Percentiles rank a stretch among this genome's conserved stretches.
Evolutionary conservation across 169 alveolate genomes (phyloP).

Genomic region (Ichthyophthirius multifiliis): DNA sequence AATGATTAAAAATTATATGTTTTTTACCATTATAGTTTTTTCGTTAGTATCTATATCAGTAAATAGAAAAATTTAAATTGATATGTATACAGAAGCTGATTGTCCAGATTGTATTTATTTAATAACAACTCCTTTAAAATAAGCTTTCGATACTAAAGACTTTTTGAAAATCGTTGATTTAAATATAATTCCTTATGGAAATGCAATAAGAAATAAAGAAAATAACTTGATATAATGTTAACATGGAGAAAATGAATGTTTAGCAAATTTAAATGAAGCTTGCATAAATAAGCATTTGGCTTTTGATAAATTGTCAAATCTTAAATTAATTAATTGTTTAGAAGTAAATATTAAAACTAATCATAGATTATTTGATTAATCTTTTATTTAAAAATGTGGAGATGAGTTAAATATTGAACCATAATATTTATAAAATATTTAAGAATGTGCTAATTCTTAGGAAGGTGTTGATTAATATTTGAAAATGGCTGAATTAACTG

Average conservation of each 20-base stretch:
- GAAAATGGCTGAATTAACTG: constrained; percentile 50
- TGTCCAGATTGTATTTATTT: constrained; percentile 64
- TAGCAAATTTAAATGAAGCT: constrained; percentile 55
- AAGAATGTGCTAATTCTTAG: constrained; percentile 27
- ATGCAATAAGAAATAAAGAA: constrained; percentile 47
- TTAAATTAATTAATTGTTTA: background rate
- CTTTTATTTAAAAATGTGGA: background rate
- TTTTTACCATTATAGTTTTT: too few species aligned
- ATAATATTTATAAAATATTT: background rate
- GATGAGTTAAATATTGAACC: background rate
- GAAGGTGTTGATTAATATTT: constrained; percentile 40
- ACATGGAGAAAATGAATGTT: constrained; percentile 61
- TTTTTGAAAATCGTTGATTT: constrained; percentile 46
- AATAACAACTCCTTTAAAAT: constrained; percentile 39
- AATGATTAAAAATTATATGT: too few species aligned
- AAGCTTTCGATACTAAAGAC: constrained; percentile 25
- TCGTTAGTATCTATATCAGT: too few species aligned
- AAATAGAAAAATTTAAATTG: background rate
- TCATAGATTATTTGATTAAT: background rate
- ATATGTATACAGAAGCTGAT: constrained; percentile 53
- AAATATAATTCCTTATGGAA: constrained; percentile 62
- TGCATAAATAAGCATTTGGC: constrained; percentile 40
- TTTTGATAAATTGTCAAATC: background rate
- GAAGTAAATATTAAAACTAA: background rate
- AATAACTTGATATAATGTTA: constrained; percentile 41